Percentiles rank a stretch among this genome's conserved stretches.
Conservation (phyloP, 2,329 filamentous ascomycete species). For the Chalaropsis ovoidea region DNA sequence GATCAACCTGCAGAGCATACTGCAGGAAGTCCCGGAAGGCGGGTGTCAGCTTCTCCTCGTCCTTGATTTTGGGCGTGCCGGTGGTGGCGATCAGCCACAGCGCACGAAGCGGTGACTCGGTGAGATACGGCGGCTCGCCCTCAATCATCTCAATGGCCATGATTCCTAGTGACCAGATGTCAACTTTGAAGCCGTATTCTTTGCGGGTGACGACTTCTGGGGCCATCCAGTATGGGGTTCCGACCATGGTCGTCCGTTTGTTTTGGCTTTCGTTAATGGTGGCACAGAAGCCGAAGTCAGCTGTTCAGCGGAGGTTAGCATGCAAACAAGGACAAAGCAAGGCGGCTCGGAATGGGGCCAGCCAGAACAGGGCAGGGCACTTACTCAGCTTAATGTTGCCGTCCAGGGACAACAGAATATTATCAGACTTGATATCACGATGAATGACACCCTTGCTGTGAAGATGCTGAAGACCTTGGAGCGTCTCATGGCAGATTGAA, state of each 20-base stretch:
- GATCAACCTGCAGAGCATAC: constrained; percentile 90
- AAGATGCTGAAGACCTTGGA: constrained; percentile 84
- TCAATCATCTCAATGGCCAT: constrained; percentile 99
- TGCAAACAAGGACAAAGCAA: background rate
- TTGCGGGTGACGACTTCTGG: constrained; percentile 95
- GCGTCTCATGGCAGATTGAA: constrained; percentile 84
- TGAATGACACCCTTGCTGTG: constrained; percentile 98
- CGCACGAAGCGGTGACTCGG: constrained; percentile 83
- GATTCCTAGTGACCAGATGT: constrained; percentile 97
- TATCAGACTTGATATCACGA: constrained; percentile 97
- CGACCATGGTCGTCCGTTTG: constrained; percentile 98
- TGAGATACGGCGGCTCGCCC: constrained; percentile 92
- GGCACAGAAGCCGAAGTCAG: constrained; percentile 96
- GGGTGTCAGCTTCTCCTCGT: constrained; percentile 68
- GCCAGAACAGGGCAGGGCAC: constrained; percentile 32
- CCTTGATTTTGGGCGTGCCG: constrained; percentile 89
- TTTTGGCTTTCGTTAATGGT: constrained; percentile 96
- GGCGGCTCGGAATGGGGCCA: background rate
- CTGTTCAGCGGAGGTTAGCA: constrained; percentile 41
- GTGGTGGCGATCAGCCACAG: constrained; percentile 96
- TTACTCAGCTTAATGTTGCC: constrained; percentile 95
- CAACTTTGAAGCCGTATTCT: constrained; percentile 95
- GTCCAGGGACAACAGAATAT: constrained; percentile 85
- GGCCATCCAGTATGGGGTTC: constrained; percentile 99
- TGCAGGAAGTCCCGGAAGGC: constrained; percentile 86